These are phyloP conservation scores for Fusarium piperis DNA, from an alignment of 2,329 filamentous ascomycete genomes.

Conservation along the genomic window DNA sequence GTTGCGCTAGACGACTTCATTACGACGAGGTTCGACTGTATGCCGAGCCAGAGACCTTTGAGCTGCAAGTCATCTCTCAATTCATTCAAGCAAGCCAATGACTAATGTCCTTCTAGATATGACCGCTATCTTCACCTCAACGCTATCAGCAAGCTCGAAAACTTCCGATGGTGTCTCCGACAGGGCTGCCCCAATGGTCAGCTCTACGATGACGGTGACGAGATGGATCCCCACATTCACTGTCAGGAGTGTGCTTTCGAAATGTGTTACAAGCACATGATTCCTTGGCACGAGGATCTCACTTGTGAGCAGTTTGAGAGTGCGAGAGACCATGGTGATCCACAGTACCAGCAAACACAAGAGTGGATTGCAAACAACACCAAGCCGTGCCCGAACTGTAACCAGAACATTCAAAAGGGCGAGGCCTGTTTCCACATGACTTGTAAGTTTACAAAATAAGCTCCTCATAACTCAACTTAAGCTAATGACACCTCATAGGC, in stretches of 20 bases:
- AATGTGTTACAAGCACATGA: constrained; percentile 12
- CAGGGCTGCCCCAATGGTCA: constrained; percentile 7
- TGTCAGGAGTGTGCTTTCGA: constrained; percentile 13
- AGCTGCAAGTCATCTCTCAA: too few relatives aligned
- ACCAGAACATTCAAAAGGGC: constrained; percentile 9
- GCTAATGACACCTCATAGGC: neutral
- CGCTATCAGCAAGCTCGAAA: neutral
- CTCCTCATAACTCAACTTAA: neutral
- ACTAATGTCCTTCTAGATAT: too few relatives aligned
- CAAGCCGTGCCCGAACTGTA: constrained; percentile 10
- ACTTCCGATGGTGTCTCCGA: constrained; percentile 18
- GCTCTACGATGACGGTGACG: constrained; percentile 1
- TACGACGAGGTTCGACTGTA: constrained; percentile 13
- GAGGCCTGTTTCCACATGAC: constrained; percentile 19
- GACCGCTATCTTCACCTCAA: constrained; percentile 17
- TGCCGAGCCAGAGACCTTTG: constrained; percentile 5
- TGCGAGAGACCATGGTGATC: neutral
- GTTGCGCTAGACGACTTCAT: neutral
- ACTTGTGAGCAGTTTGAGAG: neutral
- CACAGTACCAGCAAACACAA: neutral
- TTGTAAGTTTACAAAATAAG: neutral
- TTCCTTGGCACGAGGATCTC: constrained; percentile 10
- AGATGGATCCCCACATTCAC: neutral
- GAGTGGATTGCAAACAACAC: constrained; percentile 3
- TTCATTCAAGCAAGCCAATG: too few relatives aligned